Evolutionary conservation across 768 basidiomycete genomes (phyloP), one percentile per base, ranked within the genome.

Genomic region (Amanita pseudoporphyria): DNA sequence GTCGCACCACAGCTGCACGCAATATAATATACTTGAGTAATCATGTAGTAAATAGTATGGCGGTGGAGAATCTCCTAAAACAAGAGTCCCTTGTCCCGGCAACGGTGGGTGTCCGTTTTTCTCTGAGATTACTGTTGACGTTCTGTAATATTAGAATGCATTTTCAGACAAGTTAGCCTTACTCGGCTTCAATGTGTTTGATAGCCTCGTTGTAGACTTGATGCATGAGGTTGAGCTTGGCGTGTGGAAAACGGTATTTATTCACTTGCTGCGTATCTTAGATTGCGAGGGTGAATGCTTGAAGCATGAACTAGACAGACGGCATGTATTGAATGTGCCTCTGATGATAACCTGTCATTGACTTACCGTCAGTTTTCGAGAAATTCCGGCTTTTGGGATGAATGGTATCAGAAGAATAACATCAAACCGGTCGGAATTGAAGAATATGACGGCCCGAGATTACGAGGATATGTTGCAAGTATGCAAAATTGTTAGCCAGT

Each of bases 141-240:
- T 10, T 9, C 38, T 12, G n/a, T n/a, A n/a, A n/a, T n/a, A n/a
- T n/a, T n/a, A n/a, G n/a, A n/a, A n/a, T n/a, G n/a, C n/a, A n/a
- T 72, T 72, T 47, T 61, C 63, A 0, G 31, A 56, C 7, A 49
- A 46, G 0, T 47, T 68, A 1, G 13, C 36, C 6, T 3, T 16
- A 12, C 35, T 53, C 1, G 59, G 52, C 3, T 58, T 67, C 39
- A 50, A 68, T 24, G 42, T 66, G 2, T 65, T 59, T 39, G 14
- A 12, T 3, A 53, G 67, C 37, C 50, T 68, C 0, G 62, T 64
- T 0, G 58, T 64, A 12, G 69, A 72, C 45, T 47, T 68, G 1
- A 56, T 72, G 56, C 71, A 71, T 47, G 67, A 71, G 50, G 53
- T 68, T 47, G 65, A 70, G 37, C 53, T 69, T 0, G 67, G 71